These are phyloP conservation scores for Neckera pumila DNA, from an alignment of 225 moss, liverwort and hornwort species.

Conservation along the genomic window DNA sequence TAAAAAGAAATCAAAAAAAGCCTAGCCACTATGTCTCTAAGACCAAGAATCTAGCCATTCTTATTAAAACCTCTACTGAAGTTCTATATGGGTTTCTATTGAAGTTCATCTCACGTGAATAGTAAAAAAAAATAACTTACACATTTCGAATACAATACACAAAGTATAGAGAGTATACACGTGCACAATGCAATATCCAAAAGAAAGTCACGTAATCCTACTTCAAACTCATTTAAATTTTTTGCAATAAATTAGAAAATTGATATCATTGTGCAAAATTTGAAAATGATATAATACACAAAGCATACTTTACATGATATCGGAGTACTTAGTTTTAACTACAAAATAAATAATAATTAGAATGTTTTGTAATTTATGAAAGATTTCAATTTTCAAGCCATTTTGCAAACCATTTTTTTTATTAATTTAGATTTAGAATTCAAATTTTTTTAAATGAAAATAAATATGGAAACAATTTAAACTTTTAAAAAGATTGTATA, in stretches of 20 bases:
- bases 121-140: rapidly evolving
- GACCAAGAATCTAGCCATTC: rapidly evolving
- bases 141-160: rapidly evolving
- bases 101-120: rapidly evolving
- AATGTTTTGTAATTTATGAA: neutral
- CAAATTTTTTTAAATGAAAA: neutral
- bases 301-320: neutral
- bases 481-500: neutral
- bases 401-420: neutral
- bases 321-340: neutral
- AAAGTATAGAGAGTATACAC: neutral
- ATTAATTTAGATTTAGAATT: neutral
- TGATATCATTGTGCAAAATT: neutral
- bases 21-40: neutral
- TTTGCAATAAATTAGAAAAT: neutral
- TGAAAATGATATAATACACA: neutral
- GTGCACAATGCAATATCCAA: neutral
- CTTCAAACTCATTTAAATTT: neutral
- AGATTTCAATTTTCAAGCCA: neutral
- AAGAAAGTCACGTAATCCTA: neutral
- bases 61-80: neutral
- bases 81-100: rapidly evolving
- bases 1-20: neutral
- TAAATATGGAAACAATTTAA: neutral
- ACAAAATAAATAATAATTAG: too few relatives aligned